Conservation (phyloP, 208 protist genomes). For the Crithidia brevicula region DNA sequence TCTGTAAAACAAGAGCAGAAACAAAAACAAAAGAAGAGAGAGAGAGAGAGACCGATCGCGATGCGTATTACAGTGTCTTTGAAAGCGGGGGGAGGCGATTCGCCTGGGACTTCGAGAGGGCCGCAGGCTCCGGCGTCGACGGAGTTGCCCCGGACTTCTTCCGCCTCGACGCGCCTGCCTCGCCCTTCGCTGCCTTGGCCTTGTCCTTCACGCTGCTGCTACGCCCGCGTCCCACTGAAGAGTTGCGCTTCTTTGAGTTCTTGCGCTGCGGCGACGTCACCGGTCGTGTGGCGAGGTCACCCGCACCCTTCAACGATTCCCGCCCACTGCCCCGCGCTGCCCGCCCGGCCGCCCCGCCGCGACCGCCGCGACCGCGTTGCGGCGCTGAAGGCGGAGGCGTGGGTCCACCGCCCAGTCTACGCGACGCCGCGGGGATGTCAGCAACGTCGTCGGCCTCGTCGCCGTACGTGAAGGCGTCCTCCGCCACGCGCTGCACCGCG, state of each 20-base stretch:
- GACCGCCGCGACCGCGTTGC: constrained; percentile 13
- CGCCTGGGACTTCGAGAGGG: constrained; percentile 1
- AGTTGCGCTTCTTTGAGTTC: constrained; percentile 7
- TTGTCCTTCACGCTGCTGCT: constrained; percentile 16
- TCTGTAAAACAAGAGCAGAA: neutral
- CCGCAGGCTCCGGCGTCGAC: constrained; percentile 1
- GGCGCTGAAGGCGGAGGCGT: neutral
- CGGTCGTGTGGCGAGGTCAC: neutral
- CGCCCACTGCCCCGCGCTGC: neutral
- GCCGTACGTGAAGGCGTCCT: neutral
- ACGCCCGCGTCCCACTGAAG: neutral
- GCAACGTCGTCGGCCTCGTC: constrained; percentile 13
- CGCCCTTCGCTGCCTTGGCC: constrained; percentile 8
- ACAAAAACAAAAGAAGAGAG: neutral
- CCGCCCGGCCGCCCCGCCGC: neutral
- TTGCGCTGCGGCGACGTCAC: constrained; percentile 12
- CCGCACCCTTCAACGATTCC: constrained; percentile 12
- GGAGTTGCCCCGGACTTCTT: neutral
- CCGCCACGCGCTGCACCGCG: constrained; percentile 11
- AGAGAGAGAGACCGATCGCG: no score
- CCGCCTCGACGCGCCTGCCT: neutral
- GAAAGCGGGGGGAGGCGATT: constrained; percentile 26
- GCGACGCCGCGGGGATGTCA: constrained; percentile 29
- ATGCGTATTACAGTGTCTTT: constrained; percentile 14
- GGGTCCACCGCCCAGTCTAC: neutral